Conservation (phyloP, 1,139 yeast genomes). For the Debaryomyces singareniensis region DNA sequence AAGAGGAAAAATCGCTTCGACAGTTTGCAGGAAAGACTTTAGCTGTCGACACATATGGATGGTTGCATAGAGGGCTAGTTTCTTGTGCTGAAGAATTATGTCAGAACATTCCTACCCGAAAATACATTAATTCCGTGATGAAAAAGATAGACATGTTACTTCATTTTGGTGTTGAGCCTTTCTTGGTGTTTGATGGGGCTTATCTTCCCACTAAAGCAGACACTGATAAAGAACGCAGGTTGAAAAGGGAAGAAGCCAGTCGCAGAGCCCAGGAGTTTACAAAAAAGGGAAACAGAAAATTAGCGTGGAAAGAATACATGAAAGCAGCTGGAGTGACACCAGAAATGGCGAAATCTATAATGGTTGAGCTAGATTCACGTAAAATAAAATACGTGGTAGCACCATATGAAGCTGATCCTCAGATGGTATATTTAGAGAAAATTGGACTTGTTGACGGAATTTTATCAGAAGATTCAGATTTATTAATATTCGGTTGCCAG, state of each 20-base stretch:
- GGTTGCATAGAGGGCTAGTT: constrained; percentile 86
- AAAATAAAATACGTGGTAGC: constrained; percentile 78
- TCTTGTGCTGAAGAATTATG: constrained; percentile 84
- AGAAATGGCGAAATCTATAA: constrained; percentile 81
- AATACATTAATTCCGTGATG: constrained; percentile 54
- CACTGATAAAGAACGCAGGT: constrained; percentile 63
- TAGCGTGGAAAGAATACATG: constrained; percentile 65
- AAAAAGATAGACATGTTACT: constrained; percentile 62
- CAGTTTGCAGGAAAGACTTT: constrained; percentile 67
- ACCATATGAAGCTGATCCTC: constrained; percentile 98
- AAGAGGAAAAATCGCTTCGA: constrained; percentile 50
- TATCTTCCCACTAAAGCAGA: constrained; percentile 70
- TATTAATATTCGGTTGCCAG: constrained; percentile 81
- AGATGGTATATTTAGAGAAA: constrained; percentile 84
- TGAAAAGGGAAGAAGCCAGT: constrained; percentile 51
- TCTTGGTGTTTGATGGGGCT: constrained; percentile 92
- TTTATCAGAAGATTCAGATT: constrained; percentile 90
- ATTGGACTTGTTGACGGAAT: constrained; percentile 76
- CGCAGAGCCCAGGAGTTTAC: constrained; percentile 46
- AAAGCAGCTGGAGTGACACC: constrained; percentile 87
- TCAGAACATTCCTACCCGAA: constrained; percentile 60
- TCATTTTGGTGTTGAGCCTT: constrained; percentile 70
- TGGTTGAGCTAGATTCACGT: constrained; percentile 59
- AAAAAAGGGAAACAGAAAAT: constrained; percentile 44
- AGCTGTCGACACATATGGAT: constrained; percentile 93